A percentile compares a stretch with the other conserved stretches of the same genome.
Conservation (phyloP, 306 rosid species). For the Quercus rubra region DNA sequence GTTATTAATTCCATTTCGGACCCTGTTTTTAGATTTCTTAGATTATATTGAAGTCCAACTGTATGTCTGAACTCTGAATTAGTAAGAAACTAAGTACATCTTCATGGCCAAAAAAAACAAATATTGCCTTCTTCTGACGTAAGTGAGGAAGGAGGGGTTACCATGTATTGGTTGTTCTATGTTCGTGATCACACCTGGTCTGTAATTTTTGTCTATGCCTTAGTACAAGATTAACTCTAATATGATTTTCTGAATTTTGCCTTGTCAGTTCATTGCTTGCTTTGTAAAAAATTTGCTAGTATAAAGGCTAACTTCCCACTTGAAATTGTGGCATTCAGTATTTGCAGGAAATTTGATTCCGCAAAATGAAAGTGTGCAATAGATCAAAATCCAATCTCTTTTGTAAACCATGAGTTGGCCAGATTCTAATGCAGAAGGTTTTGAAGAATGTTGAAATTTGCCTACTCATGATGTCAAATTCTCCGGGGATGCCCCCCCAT, state of each 20-base stretch:
- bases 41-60: too few species aligned
- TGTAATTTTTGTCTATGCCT: background rate
- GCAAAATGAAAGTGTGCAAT: background rate
- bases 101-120: background rate
- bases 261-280: background rate
- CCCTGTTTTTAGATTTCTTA: too few species aligned
- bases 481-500: background rate
- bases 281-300: background rate
- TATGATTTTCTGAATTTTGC: background rate
- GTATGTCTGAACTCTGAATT: too few species aligned
- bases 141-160: background rate
- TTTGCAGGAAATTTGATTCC: background rate
- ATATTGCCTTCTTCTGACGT: background rate
- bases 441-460: background rate
- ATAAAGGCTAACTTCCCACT: background rate
- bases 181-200: background rate
- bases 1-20: too few species aligned
- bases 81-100: background rate
- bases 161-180: background rate
- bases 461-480: background rate
- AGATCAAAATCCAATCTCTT: background rate
- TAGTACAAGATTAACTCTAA: background rate
- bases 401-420: background rate
- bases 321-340: background rate
- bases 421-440: background rate